These are phyloP conservation scores for Aureobasidium sp. DNA, from an alignment of 2,329 filamentous ascomycete genomes.

Conservation along the genomic window DNA sequence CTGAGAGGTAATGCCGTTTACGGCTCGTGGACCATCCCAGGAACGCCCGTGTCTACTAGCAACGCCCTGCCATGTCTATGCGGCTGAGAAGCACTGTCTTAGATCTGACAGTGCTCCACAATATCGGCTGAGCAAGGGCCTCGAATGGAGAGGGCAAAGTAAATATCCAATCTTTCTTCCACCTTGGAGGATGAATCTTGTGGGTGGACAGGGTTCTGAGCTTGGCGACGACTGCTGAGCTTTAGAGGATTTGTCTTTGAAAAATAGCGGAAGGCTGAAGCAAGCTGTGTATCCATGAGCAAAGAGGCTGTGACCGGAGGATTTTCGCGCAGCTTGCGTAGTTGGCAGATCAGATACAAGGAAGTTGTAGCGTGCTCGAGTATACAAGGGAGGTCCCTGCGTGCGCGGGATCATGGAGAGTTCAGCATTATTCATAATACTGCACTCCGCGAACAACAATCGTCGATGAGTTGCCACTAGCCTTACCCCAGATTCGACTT, in stretches of 20 bases:
- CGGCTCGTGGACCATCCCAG: neutral
- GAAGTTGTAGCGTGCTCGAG: neutral
- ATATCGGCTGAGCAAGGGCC: neutral
- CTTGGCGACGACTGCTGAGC: neutral
- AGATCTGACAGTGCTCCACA: neutral
- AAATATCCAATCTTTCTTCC: neutral
- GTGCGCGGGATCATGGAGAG: neutral
- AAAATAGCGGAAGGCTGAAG: neutral
- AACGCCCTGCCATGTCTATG: neutral
- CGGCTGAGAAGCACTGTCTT: conserved; percentile 6
- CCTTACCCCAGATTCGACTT: neutral
- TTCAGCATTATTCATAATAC: neutral
- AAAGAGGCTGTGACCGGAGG: neutral
- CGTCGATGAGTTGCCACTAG: neutral
- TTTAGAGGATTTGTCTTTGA: neutral
- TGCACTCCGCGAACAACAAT: neutral
- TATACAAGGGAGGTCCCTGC: neutral
- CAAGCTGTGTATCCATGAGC: neutral
- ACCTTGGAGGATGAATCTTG: neutral
- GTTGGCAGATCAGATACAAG: neutral
- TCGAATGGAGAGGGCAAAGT: neutral
- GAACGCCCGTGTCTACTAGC: neutral
- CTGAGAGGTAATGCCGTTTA: neutral
- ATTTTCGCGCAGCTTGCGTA: neutral
- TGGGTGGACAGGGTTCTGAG: neutral